Evolutionary conservation across 306 rosid genomes (phyloP).

Genomic region (Calophaca sinica): DNA sequence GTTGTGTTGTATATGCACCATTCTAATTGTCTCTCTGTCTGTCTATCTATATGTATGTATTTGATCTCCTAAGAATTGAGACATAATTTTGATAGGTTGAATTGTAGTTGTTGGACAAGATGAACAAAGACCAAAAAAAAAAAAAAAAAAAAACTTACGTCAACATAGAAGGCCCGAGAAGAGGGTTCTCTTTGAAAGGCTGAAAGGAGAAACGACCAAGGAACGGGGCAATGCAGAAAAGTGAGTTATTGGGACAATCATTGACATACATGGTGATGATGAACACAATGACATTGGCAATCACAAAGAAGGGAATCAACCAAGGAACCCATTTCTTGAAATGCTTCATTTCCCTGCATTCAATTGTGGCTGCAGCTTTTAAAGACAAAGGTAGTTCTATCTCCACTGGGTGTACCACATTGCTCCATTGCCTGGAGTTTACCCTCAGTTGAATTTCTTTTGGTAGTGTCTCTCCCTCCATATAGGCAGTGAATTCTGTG

Average conservation of each 20-base stretch:
- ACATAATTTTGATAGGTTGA: no score
- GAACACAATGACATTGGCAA: slow-evolving; percentile 67
- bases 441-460: slow-evolving; percentile 54
- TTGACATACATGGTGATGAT: slow-evolving; percentile 86
- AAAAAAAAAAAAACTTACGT: slow-evolving; percentile 60
- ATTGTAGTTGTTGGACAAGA: no score
- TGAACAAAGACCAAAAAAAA: background rate
- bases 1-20: no score
- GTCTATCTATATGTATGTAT: no score
- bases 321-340: slow-evolving; percentile 84
- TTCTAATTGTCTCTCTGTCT: no score
- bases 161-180: slow-evolving; percentile 83
- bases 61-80: no score
- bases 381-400: slow-evolving; percentile 45
- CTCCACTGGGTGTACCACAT: slow-evolving; percentile 56
- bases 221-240: slow-evolving; percentile 73
- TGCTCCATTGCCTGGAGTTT: slow-evolving; percentile 52
- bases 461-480: slow-evolving; percentile 54
- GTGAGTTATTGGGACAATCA: slow-evolving; percentile 80
- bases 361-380: slow-evolving; percentile 46
- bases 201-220: slow-evolving; percentile 90
- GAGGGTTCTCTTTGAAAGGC: slow-evolving; percentile 89
- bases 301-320: slow-evolving; percentile 73
- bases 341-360: slow-evolving; percentile 61
- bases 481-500: background rate